Base-by-base conservation (phyloP, 306 rosid genomes). In the Arachis stenosperma region DNA sequence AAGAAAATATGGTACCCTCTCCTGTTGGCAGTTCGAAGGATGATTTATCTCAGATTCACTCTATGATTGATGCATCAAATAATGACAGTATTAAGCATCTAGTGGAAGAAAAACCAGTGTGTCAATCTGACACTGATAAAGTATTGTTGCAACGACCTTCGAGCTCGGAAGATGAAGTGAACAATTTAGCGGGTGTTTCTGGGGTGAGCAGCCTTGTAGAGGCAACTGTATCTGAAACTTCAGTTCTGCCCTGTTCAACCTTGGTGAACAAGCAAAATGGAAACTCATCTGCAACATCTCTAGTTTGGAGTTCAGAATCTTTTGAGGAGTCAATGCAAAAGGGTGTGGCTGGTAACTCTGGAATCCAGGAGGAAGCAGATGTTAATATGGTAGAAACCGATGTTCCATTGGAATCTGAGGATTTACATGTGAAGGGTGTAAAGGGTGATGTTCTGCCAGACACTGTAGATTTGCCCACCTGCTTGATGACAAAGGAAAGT, bases 341-440 rank as follows among this genome's bases (percentile, higher is more conserved):
- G 59, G 57, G 33, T 1, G 7, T 50, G 71, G 67, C 42, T 54
- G 51, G 58, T 52, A 69, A 46, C 63, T 73, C 68, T 52, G 68
- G 41, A 51, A 14, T 64, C 67, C 75, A 57, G 60, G 80, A 51
- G 80, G 82, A 73, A 64, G 56, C 80, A 69, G 30, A 58, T 68
- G 77, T 51, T 77, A 54, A 51, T 58, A 33, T 39, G 39, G 42
- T 81, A 39, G 80, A 80, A 58, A 64, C 42, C 64, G 58, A 64
- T 39, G 69, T 36, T 76, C 82, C 43, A 65, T 63, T 50, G 77
- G 78, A 69, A 64, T 69, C 80, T 47, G 61, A 71, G 76, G 59
- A 9, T 66, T 40, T 61, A 56, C 65, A 5, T 29, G 69, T 50
- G 39, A 66, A 57, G n/a, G 27, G 39, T 33, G 56, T 50, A 48